A percentile compares a stretch with the other conserved stretches of the same genome.
phyloP scores from a whole-genome alignment of 2,329 filamentous ascomycete genomes.

The Trichophyton schoenleinii region DNA sequence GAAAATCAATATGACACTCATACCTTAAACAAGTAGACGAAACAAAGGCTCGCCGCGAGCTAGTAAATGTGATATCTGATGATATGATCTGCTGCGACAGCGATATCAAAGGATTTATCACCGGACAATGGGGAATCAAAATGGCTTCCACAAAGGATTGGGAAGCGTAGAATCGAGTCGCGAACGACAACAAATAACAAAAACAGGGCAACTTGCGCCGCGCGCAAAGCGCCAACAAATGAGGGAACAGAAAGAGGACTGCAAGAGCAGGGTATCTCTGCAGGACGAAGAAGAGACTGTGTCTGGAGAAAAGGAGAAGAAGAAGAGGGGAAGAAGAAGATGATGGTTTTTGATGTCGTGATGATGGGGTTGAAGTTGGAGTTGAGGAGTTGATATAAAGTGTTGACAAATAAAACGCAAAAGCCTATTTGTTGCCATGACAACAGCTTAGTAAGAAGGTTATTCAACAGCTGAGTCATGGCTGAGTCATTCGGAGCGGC shows the following conservation, averaged over 20 bases:
- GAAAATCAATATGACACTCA: neutral
- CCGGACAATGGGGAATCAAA: slow-evolving; percentile 8
- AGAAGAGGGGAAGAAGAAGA: neutral
- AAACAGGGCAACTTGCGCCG: neutral
- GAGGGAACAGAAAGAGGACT: slow-evolving; percentile 11
- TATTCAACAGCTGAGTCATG: neutral
- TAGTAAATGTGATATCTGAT: neutral
- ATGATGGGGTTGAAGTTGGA: slow-evolving; percentile 4
- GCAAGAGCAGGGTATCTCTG: slow-evolving; percentile 1
- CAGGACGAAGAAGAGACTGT: slow-evolving; percentile 9
- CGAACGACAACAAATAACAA: slow-evolving; percentile 8
- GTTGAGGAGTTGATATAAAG: neutral
- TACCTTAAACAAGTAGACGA: neutral
- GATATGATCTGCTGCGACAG: neutral
- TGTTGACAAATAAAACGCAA: slow-evolving; percentile 6
- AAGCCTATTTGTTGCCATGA: neutral
- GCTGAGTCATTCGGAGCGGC: neutral
- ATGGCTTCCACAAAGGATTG: neutral
- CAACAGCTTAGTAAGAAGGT: neutral
- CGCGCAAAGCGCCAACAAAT: slow-evolving; percentile 11
- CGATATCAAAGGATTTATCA: neutral
- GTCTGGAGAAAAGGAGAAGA: slow-evolving; percentile 6
- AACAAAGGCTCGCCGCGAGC: neutral
- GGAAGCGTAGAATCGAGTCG: neutral
- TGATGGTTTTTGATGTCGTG: neutral